Evolutionary conservation across 306 rosid genomes (phyloP).

Genomic region (Quercus gilva): DNA sequence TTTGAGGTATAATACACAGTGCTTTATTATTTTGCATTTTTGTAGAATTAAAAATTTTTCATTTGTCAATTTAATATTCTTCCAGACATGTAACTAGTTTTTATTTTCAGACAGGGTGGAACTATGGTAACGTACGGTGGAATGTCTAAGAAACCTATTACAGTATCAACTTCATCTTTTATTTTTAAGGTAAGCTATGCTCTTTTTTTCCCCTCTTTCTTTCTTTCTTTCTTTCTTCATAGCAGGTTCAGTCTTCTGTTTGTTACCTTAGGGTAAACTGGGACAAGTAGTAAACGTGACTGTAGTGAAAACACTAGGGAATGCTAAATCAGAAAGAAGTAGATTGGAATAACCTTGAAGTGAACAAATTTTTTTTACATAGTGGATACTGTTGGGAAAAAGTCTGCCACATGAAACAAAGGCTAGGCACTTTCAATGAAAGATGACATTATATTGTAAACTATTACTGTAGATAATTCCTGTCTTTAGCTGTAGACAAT

Average conservation of each 20-base stretch:
- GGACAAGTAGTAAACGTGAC: not conserved
- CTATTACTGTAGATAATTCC: not conserved
- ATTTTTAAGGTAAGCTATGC: conserved; percentile 68
- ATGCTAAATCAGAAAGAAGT: not conserved
- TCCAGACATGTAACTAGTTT: conserved; percentile 4
- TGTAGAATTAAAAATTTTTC: not conserved
- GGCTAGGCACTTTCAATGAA: not conserved
- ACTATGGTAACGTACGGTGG: conserved; percentile 97
- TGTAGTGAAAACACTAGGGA: not conserved
- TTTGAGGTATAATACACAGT: conserved; percentile 58
- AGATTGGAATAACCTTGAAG: not conserved
- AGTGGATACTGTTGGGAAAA: not conserved
- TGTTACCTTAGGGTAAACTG: not conserved
- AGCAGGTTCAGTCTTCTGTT: not conserved
- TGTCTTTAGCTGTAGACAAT: not conserved
- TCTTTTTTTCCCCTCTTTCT: not conserved
- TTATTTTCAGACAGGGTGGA: conserved; percentile 63
- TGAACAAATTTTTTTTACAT: not conserved
- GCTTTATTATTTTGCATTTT: not conserved
- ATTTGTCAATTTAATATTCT: conserved; percentile 7
- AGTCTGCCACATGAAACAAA: not conserved
- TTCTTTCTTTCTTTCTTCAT: conserved; percentile 8
- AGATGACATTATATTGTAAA: not conserved
- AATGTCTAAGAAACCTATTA: conserved; percentile 88
- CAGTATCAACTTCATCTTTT: conserved; percentile 78